Base-by-base conservation (phyloP, 2,329 filamentous ascomycete species). In the Trichoderma cornu-damae region DNA sequence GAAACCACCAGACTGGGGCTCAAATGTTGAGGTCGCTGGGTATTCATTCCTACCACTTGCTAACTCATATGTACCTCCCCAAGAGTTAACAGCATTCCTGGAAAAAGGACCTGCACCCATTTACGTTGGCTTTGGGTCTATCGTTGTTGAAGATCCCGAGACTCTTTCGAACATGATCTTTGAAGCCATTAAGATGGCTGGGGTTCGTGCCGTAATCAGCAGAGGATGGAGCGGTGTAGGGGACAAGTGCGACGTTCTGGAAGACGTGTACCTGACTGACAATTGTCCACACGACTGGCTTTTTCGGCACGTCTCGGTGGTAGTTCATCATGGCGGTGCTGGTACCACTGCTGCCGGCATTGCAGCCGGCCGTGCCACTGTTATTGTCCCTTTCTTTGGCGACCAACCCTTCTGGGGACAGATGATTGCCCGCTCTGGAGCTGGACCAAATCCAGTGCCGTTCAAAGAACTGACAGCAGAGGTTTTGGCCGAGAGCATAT, bases 211-310 rank as follows among this genome's bases (percentile, higher is more conserved):
- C 1, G 70, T 87, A 5, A 77, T 87, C 0, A 84, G 81, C 0
- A 83, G 85, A 62, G 84, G 84, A 3, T 87, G 84, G 84, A 82
- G 83, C 37, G 80, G 80, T 0, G 71, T 87, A 4, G 84, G 84
- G 3, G 72, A 69, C 4, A 75, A 77, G 1, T 69, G 73, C 16
- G 68, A 73, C 14, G 30, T 59, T 7, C 74, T 78, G 0, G 78
- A 83, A 0, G 75, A 77, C 40, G 69, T 86, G 20, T 83, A 78
- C 63, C 79, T 86, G 71, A 73, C 87, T 6, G 84, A 79, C n/a
- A 85, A 86, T 61, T 83, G 78, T 1, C 84, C 83, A 0, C 84
- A 87, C 62, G 84, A 87, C 64, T 87, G 84, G 84, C 72, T 87
- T 0, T 87, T 87, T 59, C 77, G 80, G 3, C 74, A 73, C 12